phyloP scores from a whole-genome alignment of 2,329 filamentous ascomycete species.

The Claviceps sp. region DNA sequence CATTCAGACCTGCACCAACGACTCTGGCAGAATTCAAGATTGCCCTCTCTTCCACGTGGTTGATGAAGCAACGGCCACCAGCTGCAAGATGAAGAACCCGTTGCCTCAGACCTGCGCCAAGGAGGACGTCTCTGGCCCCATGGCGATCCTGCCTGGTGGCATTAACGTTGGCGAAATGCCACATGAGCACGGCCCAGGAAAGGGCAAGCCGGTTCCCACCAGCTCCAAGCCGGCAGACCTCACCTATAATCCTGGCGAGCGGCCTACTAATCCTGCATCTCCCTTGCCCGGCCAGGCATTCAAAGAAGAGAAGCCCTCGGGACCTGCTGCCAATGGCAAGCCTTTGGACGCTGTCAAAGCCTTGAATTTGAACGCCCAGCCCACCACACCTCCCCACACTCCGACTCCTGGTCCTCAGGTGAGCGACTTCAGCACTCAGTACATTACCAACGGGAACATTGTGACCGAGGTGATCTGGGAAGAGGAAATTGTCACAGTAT shows the following conservation, averaged over 20 bases:
- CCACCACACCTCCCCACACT: conserved; percentile 6
- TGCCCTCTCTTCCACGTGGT: conserved; percentile 66
- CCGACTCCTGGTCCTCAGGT: conserved; percentile 14
- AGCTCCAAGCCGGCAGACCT: conserved; percentile 12
- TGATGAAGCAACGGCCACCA: conserved; percentile 36
- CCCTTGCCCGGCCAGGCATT: conserved; percentile 31
- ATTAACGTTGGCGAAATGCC: conserved; percentile 18
- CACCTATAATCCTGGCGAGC: conserved; percentile 23
- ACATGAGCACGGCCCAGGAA: neutral
- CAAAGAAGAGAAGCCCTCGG: conserved; percentile 14
- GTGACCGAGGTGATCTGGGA: conserved; percentile 46
- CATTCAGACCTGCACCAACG: conserved; percentile 61
- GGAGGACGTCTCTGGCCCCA: conserved; percentile 47
- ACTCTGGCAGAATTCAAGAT: conserved; percentile 54
- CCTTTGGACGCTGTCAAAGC: neutral
- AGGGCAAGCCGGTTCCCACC: neutral
- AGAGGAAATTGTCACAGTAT: conserved; percentile 40
- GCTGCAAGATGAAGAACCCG: conserved; percentile 46
- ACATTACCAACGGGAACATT: conserved; percentile 32
- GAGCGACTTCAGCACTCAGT: conserved; percentile 36
- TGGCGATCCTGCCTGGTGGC: conserved; percentile 52
- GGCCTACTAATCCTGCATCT: conserved; percentile 17
- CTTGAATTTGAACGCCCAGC: neutral
- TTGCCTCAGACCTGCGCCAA: conserved; percentile 37
- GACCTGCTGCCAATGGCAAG: neutral